phyloP scores from a whole-genome alignment of 768 basidiomycete genomes.

The Panellus pusillus region DNA sequence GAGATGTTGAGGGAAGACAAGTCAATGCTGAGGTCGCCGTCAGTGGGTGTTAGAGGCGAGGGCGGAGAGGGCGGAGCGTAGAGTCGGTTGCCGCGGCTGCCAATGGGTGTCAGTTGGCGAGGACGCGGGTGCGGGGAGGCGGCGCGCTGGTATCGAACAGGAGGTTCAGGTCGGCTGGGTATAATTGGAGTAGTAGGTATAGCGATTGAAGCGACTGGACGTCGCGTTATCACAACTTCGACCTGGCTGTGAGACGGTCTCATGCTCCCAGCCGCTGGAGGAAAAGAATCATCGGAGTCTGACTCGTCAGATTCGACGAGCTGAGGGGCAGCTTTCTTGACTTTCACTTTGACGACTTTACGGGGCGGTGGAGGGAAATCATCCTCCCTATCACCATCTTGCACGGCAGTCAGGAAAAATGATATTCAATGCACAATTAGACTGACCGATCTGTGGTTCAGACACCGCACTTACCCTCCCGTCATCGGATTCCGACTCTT shows the following conservation, averaged over 20 bases:
- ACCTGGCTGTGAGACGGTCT: conserved; percentile 14
- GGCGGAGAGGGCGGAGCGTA: conserved; percentile 53
- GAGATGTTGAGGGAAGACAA: conserved; percentile 43
- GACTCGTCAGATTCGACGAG: conserved; percentile 12
- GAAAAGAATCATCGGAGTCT: conserved; percentile 7
- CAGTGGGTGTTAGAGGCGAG: conserved; percentile 53
- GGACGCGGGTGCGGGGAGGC: conserved; percentile 41
- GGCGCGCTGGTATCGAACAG: conserved; percentile 23
- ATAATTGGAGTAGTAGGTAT: background rate
- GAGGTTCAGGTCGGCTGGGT: background rate
- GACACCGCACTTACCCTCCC: no score
- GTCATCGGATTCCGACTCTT: conserved; percentile 41
- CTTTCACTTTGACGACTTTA: no score
- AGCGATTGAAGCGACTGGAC: background rate
- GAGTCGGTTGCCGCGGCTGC: conserved; percentile 37
- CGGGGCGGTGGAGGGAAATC: no score
- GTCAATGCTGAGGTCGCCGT: conserved; percentile 54
- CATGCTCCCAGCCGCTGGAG: conserved; percentile 5
- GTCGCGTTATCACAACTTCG: background rate
- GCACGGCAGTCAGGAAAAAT: no score
- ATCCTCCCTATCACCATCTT: no score
- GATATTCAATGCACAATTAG: no score
- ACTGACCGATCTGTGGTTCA: no score
- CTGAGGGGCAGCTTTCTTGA: background rate
- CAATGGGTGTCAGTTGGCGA: conserved; percentile 72